Conservation (phyloP, 352 stramenopile species). For the Globisporangium orthogonon region DNA sequence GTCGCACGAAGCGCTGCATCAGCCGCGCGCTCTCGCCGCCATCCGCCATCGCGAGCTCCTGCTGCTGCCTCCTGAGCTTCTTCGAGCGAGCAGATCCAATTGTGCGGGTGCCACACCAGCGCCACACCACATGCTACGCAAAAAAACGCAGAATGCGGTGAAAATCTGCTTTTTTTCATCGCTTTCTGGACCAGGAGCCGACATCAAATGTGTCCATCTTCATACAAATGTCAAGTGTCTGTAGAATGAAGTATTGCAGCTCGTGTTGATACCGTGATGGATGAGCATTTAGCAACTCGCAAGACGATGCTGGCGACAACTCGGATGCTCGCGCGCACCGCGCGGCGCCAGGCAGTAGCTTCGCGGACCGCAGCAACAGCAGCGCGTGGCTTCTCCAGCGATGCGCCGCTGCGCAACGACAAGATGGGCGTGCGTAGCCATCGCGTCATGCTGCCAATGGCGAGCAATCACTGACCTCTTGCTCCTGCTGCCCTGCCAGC, state of each 20-base stretch:
- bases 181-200: not conserved
- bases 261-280: not conserved
- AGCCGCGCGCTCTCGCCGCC: constrained; percentile 39
- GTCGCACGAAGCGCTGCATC: constrained; percentile 70
- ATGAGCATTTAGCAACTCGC: not conserved
- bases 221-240: not conserved
- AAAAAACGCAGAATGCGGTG: not conserved
- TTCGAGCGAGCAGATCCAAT: not conserved
- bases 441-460: not conserved
- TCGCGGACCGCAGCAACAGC: not conserved
- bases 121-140: not conserved
- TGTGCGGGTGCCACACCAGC: not conserved
- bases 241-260: not conserved
- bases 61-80: not conserved
- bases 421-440: constrained; percentile 55
- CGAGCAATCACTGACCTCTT: not conserved
- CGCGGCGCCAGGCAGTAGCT: constrained; percentile 10
- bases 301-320: constrained; percentile 20
- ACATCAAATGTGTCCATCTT: not conserved
- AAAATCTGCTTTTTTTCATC: not conserved
- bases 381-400: constrained; percentile 34
- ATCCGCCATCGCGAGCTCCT: constrained; percentile 33
- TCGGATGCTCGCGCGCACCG: constrained; percentile 17
- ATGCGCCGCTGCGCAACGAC: constrained; percentile 24
- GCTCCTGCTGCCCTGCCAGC: constrained; percentile 21